Base-by-base conservation (phyloP, 345 rosid species). In the Pistacia vera region DNA sequence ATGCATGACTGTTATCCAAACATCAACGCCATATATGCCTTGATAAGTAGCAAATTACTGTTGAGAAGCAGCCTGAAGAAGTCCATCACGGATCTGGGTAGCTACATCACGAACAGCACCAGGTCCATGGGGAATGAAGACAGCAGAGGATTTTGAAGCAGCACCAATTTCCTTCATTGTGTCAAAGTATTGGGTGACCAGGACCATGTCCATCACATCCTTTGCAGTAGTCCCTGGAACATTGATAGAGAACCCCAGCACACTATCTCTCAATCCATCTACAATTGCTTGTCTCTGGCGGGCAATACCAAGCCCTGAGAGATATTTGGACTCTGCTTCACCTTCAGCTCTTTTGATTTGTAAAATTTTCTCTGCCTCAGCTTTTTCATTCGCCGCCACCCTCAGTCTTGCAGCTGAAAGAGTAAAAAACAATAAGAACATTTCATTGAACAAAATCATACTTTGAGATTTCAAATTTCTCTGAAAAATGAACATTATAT, bases 151-250 rank as follows among this genome's bases (percentile, higher is more conserved):
- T 54, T 83, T 83, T 33, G 81, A 83, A 38, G 85, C 63, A 63
- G 85, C 81, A 8, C 85, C 85, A 64, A 83, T 79, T 68, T 83
- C 85, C 68, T 83, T 79, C 85, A 83, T 79, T 52, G 83, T 83
- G 74, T 83, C 85, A 52, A 83, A 83, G 73, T 83, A 83, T 68
- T 83, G 83, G 22, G 85, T 79, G 22, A 83, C 81, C 61, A 82
- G 70, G 55, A 82, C 83, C 85, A 83, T 83, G 78, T 83, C 83
- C 85, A 83, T 79, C 11, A 83, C 85, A 83, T 83, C 85, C 81
- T 83, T 83, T 59, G 85, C 80, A n/a, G 83, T 72, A 18, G 85
- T 83, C n/a, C 86, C 86, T 0, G 86, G 83, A 16, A 83, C 86
- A 18, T 80, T 83, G 59, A 70, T 75, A 3, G 83, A 80, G 74